Percentiles rank a stretch among this genome's conserved stretches.
Evolutionary conservation across 176 grass and related monocot species (phyloP).

Genomic region (Aechmea fasciata): DNA sequence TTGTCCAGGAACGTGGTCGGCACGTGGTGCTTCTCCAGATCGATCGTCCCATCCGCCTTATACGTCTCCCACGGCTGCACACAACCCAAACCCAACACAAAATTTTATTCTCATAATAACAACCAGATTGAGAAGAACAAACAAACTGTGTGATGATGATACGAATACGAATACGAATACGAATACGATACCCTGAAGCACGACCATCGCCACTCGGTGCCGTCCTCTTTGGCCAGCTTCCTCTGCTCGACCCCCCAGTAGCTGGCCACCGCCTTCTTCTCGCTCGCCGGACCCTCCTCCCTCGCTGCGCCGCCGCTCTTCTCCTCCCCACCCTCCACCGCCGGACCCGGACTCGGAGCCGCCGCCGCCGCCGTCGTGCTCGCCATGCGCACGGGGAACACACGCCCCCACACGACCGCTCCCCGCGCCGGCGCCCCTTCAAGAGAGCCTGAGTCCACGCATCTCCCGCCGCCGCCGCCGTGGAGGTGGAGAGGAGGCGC

Average conservation of each 20-base stretch:
- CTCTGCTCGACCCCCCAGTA: conserved; percentile 60
- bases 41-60: conserved; percentile 57
- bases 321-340: too few relatives aligned
- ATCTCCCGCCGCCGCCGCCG: not conserved
- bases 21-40: conserved; percentile 80
- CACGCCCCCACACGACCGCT: not conserved
- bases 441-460: not conserved
- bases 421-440: not conserved
- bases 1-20: conserved; percentile 52
- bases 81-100: not conserved
- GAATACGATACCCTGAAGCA: conserved; percentile 90
- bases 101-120: too few relatives aligned
- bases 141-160: too few relatives aligned
- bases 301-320: conserved; percentile 14
- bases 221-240: conserved; percentile 57
- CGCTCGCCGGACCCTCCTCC: conserved; percentile 7
- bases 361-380: not conserved
- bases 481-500: conserved; percentile 18
- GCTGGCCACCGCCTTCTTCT: conserved; percentile 48
- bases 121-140: not conserved
- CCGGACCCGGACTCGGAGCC: too few relatives aligned
- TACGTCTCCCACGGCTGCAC: conserved; percentile 84
- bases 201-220: conserved; percentile 73
- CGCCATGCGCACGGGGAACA: not conserved
- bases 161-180: too few relatives aligned